These are phyloP conservation scores for Actinomortierella ambigua DNA, from an alignment of 371 early-diverging fungal genomes.

Conservation along the genomic window DNA sequence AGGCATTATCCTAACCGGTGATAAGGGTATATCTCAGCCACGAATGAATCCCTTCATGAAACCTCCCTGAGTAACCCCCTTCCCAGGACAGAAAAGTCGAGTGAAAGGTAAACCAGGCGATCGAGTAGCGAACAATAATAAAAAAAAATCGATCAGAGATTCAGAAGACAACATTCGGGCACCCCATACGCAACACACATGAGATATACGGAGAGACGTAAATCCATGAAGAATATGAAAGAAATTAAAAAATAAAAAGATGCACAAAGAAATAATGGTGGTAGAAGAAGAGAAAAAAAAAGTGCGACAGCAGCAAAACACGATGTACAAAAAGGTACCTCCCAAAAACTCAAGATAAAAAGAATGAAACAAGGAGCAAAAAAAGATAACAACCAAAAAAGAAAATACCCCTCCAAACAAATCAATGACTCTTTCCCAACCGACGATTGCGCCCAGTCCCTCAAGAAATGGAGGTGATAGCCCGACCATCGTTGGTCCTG, in stretches of 20 bases:
- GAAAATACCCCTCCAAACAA: background rate
- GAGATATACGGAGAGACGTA: conserved; percentile 10
- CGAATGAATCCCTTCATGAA: conserved; percentile 15
- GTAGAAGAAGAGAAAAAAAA: conserved; percentile 4
- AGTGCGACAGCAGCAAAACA: background rate
- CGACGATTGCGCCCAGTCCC: too few relatives aligned
- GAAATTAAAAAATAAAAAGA: conserved; percentile 3
- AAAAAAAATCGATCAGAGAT: background rate
- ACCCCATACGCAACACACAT: conserved; percentile 39
- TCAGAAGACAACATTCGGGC: conserved; percentile 28
- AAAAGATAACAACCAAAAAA: background rate
- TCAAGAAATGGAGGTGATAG: too few relatives aligned
- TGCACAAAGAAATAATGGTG: background rate
- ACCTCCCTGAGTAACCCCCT: background rate
- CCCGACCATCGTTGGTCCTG: too few relatives aligned
- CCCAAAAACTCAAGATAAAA: background rate
- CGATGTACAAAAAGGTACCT: background rate
- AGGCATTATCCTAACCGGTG: conserved; percentile 50
- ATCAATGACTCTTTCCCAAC: too few relatives aligned
- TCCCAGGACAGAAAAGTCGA: conserved; percentile 1
- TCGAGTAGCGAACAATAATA: conserved; percentile 6
- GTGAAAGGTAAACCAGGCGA: background rate
- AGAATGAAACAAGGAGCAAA: background rate
- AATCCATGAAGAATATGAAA: background rate
- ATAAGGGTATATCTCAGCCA: conserved; percentile 50